Evolutionary conservation across 2,329 filamentous ascomycete species (phyloP), one percentile per base, ranked within the genome.

Genomic region (Penicillium rolfsii): DNA sequence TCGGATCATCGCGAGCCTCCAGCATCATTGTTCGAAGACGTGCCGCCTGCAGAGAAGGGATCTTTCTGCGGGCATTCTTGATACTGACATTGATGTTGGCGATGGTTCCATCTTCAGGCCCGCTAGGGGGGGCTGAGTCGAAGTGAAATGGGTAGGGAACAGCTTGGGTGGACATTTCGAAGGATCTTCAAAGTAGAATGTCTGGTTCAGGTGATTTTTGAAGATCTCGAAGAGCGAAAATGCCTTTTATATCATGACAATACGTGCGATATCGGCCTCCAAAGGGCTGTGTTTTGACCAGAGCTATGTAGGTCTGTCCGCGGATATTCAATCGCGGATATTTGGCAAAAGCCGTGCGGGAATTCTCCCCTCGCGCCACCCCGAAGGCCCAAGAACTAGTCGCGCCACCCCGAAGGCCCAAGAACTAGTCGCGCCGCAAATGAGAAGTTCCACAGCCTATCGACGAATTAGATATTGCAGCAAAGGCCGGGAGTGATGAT

Each of bases 1-100:
- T 70, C 1, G 78, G 74, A 55, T 81, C 77, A 0, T 68, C 59
- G 40, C 76, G 72, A 0, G 79, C 75, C 57, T 81, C 78, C 14
- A 76, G 65, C 67, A 80, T 77, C 71, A 80, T 71, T 4, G 74
- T 71, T 0, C 79, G 67, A 4, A 80, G 69, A 9, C 61, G 60
- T 1, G 64, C 61, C 7, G 63, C 52, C 49, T 67, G 60, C 4
- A 55, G 35, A 1, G 61, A 67, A 11, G 65, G 64, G 24, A 64
- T 65, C 7, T 40, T 52, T n/a, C 60, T 61, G 24, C 59, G 59
- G 2, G 57, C 36, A 45, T 65, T 65, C 36, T 62, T 49, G 30
- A 65, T 6, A 2, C 12, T 52, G 12, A 61, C 43, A 24, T 40
- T 53, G n/a, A 61, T 19, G 38, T 63, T 45, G 19, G 52, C 45